phyloP scores from a whole-genome alignment of 1,284 basidiomycete species.

The Melampsora occidentalis region DNA sequence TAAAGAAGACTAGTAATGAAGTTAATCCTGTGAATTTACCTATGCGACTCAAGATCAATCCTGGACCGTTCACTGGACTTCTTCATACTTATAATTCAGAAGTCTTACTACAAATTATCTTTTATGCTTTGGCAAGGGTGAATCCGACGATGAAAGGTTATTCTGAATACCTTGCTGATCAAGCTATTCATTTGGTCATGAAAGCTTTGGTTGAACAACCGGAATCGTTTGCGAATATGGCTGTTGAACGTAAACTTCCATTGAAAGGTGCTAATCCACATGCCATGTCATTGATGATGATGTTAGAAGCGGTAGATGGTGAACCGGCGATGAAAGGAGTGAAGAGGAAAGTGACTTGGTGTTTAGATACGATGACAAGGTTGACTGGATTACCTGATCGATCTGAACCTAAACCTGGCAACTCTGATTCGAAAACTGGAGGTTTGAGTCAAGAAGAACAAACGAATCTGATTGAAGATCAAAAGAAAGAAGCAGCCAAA shows the following conservation, averaged over 20 bases:
- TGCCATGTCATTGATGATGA: slow-evolving; percentile 35
- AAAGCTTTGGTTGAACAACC: slow-evolving; percentile 71
- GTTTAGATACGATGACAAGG: slow-evolving; percentile 64
- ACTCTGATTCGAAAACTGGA: slow-evolving; percentile 48
- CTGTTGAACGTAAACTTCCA: slow-evolving; percentile 55
- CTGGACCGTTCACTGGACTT: slow-evolving; percentile 67
- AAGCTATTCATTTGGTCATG: slow-evolving; percentile 79
- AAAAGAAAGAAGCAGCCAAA: slow-evolving; percentile 74
- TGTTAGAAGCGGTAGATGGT: slow-evolving; percentile 32
- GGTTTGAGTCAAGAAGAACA: slow-evolving; percentile 46
- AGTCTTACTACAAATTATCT: slow-evolving; percentile 70
- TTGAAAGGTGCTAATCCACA: slow-evolving; percentile 39
- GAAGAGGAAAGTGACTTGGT: slow-evolving; percentile 69
- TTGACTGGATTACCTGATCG: slow-evolving; percentile 59
- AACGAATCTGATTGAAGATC: slow-evolving; percentile 61
- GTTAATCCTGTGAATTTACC: slow-evolving; percentile 72
- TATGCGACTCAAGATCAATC: slow-evolving; percentile 63
- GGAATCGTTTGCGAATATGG: slow-evolving; percentile 63
- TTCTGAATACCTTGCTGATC: slow-evolving; percentile 79
- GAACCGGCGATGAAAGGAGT: slow-evolving; percentile 59
- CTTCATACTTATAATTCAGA: slow-evolving; percentile 65
- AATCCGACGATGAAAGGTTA: slow-evolving; percentile 58
- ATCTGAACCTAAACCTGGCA: slow-evolving; percentile 54
- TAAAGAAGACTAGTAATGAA: slow-evolving; percentile 62
- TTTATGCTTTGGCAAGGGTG: slow-evolving; percentile 61